Base-by-base conservation (phyloP, 129 eudicot species). In the Erigeron canadensis region DNA sequence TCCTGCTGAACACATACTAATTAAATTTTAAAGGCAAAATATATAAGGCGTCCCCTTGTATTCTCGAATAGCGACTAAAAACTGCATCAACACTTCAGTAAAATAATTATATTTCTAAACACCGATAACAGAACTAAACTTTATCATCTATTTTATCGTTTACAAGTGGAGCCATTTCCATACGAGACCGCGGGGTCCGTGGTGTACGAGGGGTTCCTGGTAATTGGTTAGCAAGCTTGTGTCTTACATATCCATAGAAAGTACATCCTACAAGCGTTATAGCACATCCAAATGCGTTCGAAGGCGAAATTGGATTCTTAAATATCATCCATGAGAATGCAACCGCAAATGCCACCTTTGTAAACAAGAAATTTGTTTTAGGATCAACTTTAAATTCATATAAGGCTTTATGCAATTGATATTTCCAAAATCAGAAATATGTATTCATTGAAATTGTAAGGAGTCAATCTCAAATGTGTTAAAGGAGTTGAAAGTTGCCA, bases 301-400 rank as follows among this genome's bases (percentile, higher is more conserved):
- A 81, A 6, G 85, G 70, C 44, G 96, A 89, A 68, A 93, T 89
- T 50, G 98, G 98, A 80, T 93, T 93, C 48, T 85, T 77, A 77
- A 93, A 93, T 72, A 93, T 93, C 76, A 93, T 65, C 98, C 98
- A 93, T 7, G 98, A 93, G 68, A 84, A 81, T 48, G 94, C 88
- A 64, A 93, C 91, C 10, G 98, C 98, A 63, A 93, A 95, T 8
- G 98, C 98, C 73, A 93, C 98, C 98, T 93, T 85, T 23, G 74
- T 47, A 62, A 58, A 64, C 39, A 72, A 75, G 1, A 61, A 17
- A 21, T 0, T 6, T 2, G 44, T 21, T 70, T 70, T 63, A 73
- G 62, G 7, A 46, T 17, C 59, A 72, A 43, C 55, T 47, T 67
- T 51, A 46, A 16, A 67, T 51, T 28, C 5, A 67, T 4, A n/a